Conservation (phyloP, 805 yeast genomes). For the Wickerhamiella kurtzmanii region DNA sequence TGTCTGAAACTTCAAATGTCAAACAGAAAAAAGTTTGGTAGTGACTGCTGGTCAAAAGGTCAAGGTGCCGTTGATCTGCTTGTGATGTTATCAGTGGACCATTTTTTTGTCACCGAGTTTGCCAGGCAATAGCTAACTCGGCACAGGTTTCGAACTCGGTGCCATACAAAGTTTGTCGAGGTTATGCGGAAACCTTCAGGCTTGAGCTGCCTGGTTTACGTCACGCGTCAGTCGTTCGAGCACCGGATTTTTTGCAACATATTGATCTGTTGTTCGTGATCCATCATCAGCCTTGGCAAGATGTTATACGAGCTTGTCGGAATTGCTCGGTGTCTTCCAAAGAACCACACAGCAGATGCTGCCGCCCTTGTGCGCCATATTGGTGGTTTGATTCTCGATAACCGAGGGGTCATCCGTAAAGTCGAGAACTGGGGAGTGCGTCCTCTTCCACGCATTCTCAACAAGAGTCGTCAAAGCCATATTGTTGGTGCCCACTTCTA, state of each 20-base stretch:
- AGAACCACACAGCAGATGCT: constrained; percentile 43
- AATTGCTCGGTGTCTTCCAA: constrained; percentile 60
- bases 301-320: constrained; percentile 90
- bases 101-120: not conserved
- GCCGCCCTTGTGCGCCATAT: constrained; percentile 53
- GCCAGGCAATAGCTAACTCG: not conserved
- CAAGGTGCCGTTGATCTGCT: too few relatives aligned
- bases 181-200: too few relatives aligned
- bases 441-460: constrained; percentile 66
- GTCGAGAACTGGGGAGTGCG: constrained; percentile 67
- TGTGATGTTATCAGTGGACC: too few relatives aligned
- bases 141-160: not conserved
- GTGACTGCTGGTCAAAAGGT: too few relatives aligned
- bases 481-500: constrained; percentile 82
- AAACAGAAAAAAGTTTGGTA: too few relatives aligned
- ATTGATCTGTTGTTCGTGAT: constrained; percentile 1
- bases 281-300: constrained; percentile 1
- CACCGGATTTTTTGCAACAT: too few relatives aligned
- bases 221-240: too few relatives aligned
- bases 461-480: constrained; percentile 77
- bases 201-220: too few relatives aligned
- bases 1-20: too few relatives aligned
- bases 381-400: constrained; percentile 68
- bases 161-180: too few relatives aligned
- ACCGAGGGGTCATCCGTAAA: constrained; percentile 88